These are phyloP conservation scores for Penicillium subrubescens DNA, from an alignment of 495 filamentous ascomycete genomes.

Conservation along the genomic window DNA sequence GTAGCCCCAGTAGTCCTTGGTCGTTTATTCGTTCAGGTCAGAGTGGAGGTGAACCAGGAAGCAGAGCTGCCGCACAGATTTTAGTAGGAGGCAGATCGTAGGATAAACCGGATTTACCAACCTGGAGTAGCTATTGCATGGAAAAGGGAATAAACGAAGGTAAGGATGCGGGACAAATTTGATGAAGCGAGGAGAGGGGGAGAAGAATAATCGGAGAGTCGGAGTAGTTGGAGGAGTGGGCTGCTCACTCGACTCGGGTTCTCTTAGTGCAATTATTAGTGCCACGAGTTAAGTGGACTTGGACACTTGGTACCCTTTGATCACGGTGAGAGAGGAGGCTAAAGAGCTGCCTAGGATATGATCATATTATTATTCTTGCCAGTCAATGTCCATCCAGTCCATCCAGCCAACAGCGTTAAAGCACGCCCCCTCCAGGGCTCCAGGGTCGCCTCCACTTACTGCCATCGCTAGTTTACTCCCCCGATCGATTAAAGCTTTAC, in stretches of 20 bases:
- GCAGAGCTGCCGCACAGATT: background rate
- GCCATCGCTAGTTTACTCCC: conserved; percentile 5
- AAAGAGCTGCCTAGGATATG: background rate
- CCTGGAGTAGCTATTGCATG: background rate
- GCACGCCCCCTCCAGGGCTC: background rate
- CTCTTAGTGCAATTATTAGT: background rate
- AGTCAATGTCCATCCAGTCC: background rate
- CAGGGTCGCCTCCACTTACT: conserved; percentile 1
- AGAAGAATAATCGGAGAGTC: background rate
- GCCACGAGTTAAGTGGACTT: background rate
- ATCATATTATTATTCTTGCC: background rate
- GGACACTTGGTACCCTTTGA: background rate
- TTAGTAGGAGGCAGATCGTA: background rate
- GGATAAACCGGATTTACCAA: background rate
- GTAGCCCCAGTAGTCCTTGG: conserved; percentile 15
- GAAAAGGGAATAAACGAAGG: background rate
- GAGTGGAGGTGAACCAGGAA: conserved; percentile 2
- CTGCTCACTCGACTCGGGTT: background rate
- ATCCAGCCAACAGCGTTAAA: background rate
- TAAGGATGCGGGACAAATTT: background rate
- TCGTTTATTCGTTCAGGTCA: background rate
- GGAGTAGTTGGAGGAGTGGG: background rate
- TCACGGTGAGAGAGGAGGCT: background rate
- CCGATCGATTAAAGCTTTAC: conserved; percentile 1
- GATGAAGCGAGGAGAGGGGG: conserved; percentile 19